Conservation (phyloP, 805 yeast species). For the Zygoascus biomembranicola region DNA sequence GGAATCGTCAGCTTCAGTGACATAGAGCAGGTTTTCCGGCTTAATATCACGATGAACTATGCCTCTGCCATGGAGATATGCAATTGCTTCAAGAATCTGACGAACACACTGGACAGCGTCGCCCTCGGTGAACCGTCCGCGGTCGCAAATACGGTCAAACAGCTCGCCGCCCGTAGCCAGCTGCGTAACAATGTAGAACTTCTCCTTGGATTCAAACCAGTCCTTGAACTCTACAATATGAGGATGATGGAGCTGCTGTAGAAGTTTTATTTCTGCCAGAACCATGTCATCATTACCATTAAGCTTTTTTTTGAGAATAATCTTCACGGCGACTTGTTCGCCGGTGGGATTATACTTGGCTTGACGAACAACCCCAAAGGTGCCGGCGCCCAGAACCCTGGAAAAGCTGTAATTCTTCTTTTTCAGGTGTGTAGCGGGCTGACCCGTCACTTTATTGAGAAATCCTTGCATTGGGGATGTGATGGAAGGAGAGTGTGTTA, state of each 20-base stretch:
- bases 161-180: constrained; percentile 94
- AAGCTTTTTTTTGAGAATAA: constrained; percentile 76
- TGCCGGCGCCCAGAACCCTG: constrained; percentile 85
- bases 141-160: constrained; percentile 73
- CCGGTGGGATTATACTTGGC: constrained; percentile 47
- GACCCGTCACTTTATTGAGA: constrained; percentile 56
- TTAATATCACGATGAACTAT: constrained; percentile 92
- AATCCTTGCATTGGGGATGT: neutral
- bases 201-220: constrained; percentile 90
- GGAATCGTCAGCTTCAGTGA: constrained; percentile 52
- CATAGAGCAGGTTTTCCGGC: constrained; percentile 84
- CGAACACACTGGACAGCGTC: constrained; percentile 73
- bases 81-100: constrained; percentile 71
- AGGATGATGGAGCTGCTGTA: constrained; percentile 65
- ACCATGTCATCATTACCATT: constrained; percentile 72
- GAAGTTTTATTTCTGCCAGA: constrained; percentile 64
- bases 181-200: constrained; percentile 89
- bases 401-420: constrained; percentile 70
- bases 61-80: constrained; percentile 64
- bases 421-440: constrained; percentile 60
- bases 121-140: constrained; percentile 79
- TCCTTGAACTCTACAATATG: constrained; percentile 85
- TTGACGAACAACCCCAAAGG: constrained; percentile 84
- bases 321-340: constrained; percentile 84
- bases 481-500: neutral